Conservation (phyloP, 2,329 filamentous ascomycete species). For the Chaetomiaceae sp. region DNA sequence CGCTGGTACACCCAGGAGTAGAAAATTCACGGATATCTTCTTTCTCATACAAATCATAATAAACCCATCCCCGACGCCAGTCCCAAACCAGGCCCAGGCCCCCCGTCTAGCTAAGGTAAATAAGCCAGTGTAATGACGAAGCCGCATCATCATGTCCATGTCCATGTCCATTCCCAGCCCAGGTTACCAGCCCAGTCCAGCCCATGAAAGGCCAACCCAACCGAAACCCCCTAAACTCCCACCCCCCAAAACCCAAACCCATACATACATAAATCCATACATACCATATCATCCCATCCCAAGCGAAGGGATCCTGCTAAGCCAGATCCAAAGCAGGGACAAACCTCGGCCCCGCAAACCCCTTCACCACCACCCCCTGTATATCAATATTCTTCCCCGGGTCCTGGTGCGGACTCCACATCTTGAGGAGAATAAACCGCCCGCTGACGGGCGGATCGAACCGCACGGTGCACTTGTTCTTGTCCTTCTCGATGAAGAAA, state of each 20-base stretch:
- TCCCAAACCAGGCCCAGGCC: not conserved
- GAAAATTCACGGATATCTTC: too few relatives aligned
- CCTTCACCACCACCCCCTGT: conserved; percentile 76
- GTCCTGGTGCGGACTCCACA: conserved; percentile 74
- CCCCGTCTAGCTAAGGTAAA: not conserved
- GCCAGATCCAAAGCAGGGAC: conserved; percentile 66
- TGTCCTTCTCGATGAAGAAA: conserved; percentile 78
- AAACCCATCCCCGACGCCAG: not conserved
- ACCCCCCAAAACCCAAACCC: not conserved
- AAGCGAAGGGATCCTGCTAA: conserved; percentile 32
- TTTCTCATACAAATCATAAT: not conserved
- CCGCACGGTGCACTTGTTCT: conserved; percentile 79
- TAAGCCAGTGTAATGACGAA: not conserved
- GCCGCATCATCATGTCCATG: too few relatives aligned
- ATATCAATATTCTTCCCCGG: conserved; percentile 74
- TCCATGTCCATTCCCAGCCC: not conserved
- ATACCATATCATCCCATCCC: not conserved
- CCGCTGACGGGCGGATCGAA: conserved; percentile 81
- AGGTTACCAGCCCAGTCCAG: not conserved
- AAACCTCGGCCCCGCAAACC: conserved; percentile 80
- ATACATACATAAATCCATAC: not conserved
- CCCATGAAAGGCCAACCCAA: not conserved
- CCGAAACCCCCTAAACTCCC: not conserved
- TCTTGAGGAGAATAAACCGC: conserved; percentile 80
- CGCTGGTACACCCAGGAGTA: too few relatives aligned